Percentiles rank a stretch among this genome's conserved stretches.
Conservation (phyloP, 192 early-diverging fungal genomes). For the Coemansia sp. region DNA sequence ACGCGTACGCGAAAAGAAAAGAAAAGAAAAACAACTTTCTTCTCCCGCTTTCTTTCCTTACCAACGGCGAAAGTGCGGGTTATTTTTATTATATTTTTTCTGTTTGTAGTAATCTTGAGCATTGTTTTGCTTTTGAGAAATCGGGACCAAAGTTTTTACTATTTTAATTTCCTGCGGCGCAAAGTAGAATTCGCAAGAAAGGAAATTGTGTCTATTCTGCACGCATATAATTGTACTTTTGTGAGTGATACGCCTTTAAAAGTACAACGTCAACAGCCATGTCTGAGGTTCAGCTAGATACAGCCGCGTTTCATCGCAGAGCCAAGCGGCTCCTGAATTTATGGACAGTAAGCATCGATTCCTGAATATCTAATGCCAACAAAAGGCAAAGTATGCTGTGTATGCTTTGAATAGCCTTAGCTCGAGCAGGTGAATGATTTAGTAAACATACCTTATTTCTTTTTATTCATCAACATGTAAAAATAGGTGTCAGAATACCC, state of each 20-base stretch:
- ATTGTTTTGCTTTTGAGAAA: conserved; percentile 1
- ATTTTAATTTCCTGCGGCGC: no score
- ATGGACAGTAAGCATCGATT: conserved; percentile 27
- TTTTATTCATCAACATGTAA: not conserved
- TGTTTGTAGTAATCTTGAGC: not conserved
- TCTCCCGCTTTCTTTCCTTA: not conserved
- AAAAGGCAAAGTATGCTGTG: no score
- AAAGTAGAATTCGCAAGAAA: not conserved
- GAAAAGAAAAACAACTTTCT: not conserved
- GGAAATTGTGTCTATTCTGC: not conserved
- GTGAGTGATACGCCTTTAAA: not conserved
- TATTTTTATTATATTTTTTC: no score
- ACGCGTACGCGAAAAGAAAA: not conserved
- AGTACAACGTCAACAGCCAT: not conserved
- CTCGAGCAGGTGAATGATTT: no score
- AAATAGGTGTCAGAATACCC: not conserved
- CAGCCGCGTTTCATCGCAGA: conserved; percentile 43
- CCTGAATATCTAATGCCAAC: not conserved
- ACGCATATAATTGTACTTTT: not conserved
- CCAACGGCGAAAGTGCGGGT: not conserved
- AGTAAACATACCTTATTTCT: no score
- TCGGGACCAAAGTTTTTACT: not conserved
- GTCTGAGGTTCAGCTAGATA: conserved; percentile 51
- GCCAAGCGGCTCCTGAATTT: conserved; percentile 40
- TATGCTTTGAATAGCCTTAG: no score